A percentile compares a stretch with the other conserved stretches of the same genome.
These are phyloP conservation scores for Claviceps quebecensis DNA, from an alignment of 2,329 filamentous ascomycete genomes.

Conservation along the genomic window DNA sequence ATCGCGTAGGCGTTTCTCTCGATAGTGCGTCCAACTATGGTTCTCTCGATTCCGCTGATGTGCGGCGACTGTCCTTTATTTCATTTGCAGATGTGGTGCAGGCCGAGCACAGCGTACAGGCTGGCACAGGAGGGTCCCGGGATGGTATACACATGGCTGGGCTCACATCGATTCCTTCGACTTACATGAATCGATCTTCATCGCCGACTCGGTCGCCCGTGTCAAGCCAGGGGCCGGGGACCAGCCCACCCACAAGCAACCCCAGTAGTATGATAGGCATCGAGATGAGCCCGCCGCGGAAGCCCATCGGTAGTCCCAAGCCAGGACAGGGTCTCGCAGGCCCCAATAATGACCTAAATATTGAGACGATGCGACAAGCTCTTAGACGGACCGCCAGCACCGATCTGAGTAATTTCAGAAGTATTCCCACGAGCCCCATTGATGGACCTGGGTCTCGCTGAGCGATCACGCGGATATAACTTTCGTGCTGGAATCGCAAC, in stretches of 20 bases:
- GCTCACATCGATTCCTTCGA: conserved; percentile 44
- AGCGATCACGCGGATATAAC: background rate
- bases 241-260: conserved; percentile 64
- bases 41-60: conserved; percentile 58
- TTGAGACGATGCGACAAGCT: conserved; percentile 90
- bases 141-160: conserved; percentile 59
- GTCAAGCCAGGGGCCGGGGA: conserved; percentile 53
- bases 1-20: conserved; percentile 27
- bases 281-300: conserved; percentile 52
- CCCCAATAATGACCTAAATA: conserved; percentile 54
- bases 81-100: conserved; percentile 95
- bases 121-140: conserved; percentile 36
- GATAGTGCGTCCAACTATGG: conserved; percentile 65
- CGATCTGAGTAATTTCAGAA: conserved; percentile 49
- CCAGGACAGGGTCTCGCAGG: conserved; percentile 33
- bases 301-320: conserved; percentile 49
- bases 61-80: conserved; percentile 81
- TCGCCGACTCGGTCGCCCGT: conserved; percentile 70
- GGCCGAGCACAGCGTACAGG: conserved; percentile 55
- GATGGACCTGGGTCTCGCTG: conserved; percentile 23
- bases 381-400: conserved; percentile 72
- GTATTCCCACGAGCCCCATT: conserved; percentile 44
- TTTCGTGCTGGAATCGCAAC: background rate
- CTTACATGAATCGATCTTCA: conserved; percentile 49
- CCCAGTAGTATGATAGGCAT: conserved; percentile 58